Base-by-base conservation (phyloP, 768 basidiomycete genomes). In the Rhizopogon roseolus region DNA sequence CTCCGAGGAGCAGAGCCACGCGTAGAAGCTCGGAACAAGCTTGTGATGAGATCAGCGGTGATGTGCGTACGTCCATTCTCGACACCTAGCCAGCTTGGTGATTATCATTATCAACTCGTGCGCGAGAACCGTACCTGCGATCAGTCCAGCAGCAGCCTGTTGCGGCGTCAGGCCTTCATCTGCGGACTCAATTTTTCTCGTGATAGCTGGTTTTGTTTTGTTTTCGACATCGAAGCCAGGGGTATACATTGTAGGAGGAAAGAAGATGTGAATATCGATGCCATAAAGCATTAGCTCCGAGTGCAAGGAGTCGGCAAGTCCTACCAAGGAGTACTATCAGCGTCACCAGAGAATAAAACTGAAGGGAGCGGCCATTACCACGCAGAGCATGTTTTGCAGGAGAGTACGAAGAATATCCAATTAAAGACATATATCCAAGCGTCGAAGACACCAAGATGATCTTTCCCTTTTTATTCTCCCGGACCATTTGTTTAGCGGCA, bases 351-450 rank as follows among this genome's bases (percentile, higher is more conserved):
- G 13, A 36, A 36, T n/a, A 41, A 10, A n/a, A 14, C 11, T 9
- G 25, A 4, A 28, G 29, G 22, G n/a, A 8, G 10, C 28, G 28
- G 19, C 16, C 57, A 71, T 41, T 58, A 92, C 93, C 93, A 71
- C 91, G 73, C 6, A 96, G 66, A 7, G 94, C 94, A 60, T 89
- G 87, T 65, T 96, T 96, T 9, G 83, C 86, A 0, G 93, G 90
- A 0, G 88, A 74, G 67, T 96, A 96, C 1, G 83, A 80, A 1
- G 86, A 75, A 60, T 85, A 96, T 0, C 94, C 93, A 3, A 88
- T 70, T 52, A 93, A 81, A 2, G 81, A 78, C 74, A 92, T 85
- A 61, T 84, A 84, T 1, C 84, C 88, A 10, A 93, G 69, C 5
- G 84, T 81, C 0, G 89, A 92, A 1, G 84, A 84, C 25, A 90